Conservation (phyloP, 768 basidiomycete species). For the Lentinula sp. region DNA sequence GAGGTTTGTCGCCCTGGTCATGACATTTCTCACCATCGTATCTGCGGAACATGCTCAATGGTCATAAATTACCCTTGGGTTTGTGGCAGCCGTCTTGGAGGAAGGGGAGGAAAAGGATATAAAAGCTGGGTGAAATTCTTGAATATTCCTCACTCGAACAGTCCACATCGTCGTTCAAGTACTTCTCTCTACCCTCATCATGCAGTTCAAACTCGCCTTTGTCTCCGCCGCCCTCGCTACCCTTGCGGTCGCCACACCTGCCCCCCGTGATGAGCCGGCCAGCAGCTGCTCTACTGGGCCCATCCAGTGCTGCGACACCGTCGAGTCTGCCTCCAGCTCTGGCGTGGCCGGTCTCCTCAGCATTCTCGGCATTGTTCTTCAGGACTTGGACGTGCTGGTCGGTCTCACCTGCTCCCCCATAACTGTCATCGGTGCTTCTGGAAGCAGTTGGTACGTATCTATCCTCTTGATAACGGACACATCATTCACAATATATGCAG, state of each 20-base stretch:
- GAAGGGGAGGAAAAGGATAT: background rate
- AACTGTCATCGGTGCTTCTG: background rate
- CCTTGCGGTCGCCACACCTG: constrained; percentile 14
- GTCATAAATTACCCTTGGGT: background rate
- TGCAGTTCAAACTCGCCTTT: constrained; percentile 9
- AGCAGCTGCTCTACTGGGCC: constrained; percentile 13
- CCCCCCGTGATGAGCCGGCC: constrained; percentile 8
- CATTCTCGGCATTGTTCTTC: background rate
- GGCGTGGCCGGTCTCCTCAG: background rate
- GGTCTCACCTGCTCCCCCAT: background rate
- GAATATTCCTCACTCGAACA: background rate
- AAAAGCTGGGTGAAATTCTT: background rate
- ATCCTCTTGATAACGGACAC: no score
- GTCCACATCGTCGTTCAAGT: background rate
- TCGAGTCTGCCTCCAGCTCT: background rate
- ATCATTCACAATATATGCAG: background rate
- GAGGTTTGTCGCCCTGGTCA: background rate
- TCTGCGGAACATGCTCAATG: background rate
- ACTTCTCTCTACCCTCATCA: background rate
- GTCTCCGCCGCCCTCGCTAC: constrained; percentile 10
- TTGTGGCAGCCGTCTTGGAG: background rate
- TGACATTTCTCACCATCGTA: background rate
- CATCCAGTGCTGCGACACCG: constrained; percentile 14
- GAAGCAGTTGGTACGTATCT: background rate
- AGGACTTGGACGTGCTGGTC: background rate